Conservation (phyloP, 305 asterid genomes). For the Fraxinus paxiana region DNA sequence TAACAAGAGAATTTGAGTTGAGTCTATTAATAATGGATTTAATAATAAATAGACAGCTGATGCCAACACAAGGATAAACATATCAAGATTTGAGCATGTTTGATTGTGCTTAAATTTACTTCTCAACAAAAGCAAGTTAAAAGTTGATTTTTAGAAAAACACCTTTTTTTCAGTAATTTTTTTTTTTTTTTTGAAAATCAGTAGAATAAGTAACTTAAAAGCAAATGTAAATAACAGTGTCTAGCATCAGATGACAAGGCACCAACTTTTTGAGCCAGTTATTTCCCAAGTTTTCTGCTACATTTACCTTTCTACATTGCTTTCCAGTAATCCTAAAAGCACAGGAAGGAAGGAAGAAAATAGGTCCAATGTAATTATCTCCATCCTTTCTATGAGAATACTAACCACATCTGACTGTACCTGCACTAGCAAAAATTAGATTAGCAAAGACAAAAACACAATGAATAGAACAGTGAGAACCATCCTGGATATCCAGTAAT, state of each 20-base stretch:
- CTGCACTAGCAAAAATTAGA: constrained; percentile 34
- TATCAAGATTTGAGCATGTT: not conserved
- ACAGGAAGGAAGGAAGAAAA: constrained; percentile 87
- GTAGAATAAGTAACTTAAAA: not conserved
- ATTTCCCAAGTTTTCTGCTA: not conserved
- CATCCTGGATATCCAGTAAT: constrained; percentile 12
- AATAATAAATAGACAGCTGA: not conserved
- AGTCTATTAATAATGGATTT: not conserved
- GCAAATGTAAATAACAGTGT: not conserved
- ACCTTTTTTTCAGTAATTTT: not conserved
- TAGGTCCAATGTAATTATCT: constrained; percentile 66
- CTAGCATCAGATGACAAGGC: not conserved
- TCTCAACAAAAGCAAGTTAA: not conserved
- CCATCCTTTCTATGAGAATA: constrained; percentile 62
- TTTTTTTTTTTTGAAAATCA: not conserved
- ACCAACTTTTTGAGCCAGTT: not conserved
- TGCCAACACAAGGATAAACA: not conserved
- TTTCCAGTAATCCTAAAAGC: constrained; percentile 69
- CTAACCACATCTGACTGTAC: constrained; percentile 64
- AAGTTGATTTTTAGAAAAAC: not conserved
- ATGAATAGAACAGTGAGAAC: constrained; percentile 5
- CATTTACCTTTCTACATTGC: constrained; percentile 73
- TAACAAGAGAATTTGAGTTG: not conserved
- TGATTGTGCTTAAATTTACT: not conserved
- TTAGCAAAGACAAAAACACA: not conserved